phyloP scores from a whole-genome alignment of 2,329 filamentous ascomycete genomes.

The Penicillium hesseltinei region DNA sequence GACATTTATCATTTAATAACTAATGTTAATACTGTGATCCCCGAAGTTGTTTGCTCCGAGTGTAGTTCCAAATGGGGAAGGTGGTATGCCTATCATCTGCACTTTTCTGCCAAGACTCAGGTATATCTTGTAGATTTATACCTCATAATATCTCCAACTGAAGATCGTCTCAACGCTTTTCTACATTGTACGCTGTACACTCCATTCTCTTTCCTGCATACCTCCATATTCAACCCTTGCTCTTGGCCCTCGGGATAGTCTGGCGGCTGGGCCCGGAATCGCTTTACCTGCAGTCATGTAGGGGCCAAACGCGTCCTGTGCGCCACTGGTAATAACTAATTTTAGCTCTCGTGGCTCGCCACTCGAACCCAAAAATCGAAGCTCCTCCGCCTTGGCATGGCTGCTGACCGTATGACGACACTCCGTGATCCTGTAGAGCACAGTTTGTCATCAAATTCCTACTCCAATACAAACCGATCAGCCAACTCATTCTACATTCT shows the following conservation, averaged over 20 bases:
- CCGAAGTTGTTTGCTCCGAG: neutral
- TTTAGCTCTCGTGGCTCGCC: neutral
- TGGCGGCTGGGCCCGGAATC: neutral
- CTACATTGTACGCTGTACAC: too few relatives aligned
- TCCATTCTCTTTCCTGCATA: neutral
- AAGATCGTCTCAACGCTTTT: neutral
- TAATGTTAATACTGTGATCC: neutral
- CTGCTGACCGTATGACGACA: neutral
- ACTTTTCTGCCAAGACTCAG: neutral
- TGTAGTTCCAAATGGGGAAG: neutral
- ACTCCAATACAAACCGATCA: neutral
- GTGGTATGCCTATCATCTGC: neutral
- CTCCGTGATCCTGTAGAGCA: neutral
- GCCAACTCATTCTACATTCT: neutral
- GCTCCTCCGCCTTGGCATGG: neutral
- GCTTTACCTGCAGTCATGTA: conserved; percentile 5
- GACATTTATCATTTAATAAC: neutral
- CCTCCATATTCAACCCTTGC: neutral
- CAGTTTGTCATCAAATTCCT: neutral
- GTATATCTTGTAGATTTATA: neutral
- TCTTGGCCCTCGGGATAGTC: neutral
- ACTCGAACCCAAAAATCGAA: neutral
- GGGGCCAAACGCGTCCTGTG: conserved; percentile 13
- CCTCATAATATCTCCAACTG: neutral
- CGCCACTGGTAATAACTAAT: conserved; percentile 7